Evolutionary conservation across 2,329 filamentous ascomycete species (phyloP).

Genomic region (Huntiella abstrusa): DNA sequence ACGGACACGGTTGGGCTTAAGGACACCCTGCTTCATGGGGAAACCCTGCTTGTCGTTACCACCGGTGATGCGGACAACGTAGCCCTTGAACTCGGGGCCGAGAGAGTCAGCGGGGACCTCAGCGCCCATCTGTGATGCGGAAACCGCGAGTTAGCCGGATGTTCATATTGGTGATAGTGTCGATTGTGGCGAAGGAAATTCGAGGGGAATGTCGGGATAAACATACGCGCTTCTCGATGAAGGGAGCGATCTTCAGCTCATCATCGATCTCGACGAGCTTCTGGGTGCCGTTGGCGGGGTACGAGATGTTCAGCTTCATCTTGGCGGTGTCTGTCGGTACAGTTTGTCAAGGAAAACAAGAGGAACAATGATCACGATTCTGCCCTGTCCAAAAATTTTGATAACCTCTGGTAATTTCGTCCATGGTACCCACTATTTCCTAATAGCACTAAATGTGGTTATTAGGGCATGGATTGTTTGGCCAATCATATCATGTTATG

Average conservation of each 20-base stretch:
- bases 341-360: conserved; percentile 8
- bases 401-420: conserved; percentile 3
- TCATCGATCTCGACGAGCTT: conserved; percentile 98
- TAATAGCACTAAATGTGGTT: conserved; percentile 5
- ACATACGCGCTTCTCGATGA: conserved; percentile 92
- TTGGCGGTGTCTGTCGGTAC: conserved; percentile 11
- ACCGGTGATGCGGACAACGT: conserved; percentile 98
- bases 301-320: conserved; percentile 43
- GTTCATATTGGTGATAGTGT: conserved; percentile 2
- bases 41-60: conserved; percentile 99
- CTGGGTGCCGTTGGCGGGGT: conserved; percentile 98
- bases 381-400: conserved; percentile 1
- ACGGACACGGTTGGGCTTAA: conserved; percentile 95
- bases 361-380: conserved; percentile 3
- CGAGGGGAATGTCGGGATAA: conserved; percentile 1
- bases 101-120: conserved; percentile 88
- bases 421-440: conserved; percentile 6
- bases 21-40: conserved; percentile 99
- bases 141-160: conserved; percentile 13
- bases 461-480: conserved; percentile 7
- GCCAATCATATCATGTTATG: conserved; percentile 5
- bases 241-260: conserved; percentile 96
- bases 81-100: conserved; percentile 99
- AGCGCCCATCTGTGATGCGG: conserved; percentile 49
- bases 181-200: background rate